These are phyloP conservation scores for Plasmodium inui DNA, from an alignment of 169 alveolate genomes.

Conservation along the genomic window DNA sequence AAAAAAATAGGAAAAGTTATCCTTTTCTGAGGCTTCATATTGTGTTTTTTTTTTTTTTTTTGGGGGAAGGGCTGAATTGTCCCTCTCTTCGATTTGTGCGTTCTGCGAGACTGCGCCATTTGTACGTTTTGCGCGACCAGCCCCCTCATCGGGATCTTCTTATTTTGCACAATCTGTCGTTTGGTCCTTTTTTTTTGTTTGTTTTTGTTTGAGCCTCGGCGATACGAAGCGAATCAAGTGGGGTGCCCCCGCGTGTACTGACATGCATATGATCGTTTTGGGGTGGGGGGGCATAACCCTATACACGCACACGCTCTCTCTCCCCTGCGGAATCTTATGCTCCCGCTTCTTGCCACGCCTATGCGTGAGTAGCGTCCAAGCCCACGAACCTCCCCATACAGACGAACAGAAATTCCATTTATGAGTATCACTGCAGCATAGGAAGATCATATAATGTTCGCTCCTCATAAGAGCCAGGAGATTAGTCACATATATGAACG, in stretches of 20 bases:
- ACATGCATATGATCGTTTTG: background rate
- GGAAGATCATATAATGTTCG: conserved; percentile 58
- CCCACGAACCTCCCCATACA: background rate
- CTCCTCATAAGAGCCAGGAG: conserved; percentile 82
- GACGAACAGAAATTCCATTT: background rate
- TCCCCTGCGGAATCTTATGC: background rate
- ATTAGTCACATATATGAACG: conserved; percentile 90
- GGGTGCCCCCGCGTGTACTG: background rate
- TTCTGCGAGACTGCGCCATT: background rate
- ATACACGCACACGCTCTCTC: background rate
- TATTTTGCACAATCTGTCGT: background rate
- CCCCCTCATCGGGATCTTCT: background rate
- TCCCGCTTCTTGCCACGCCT: background rate
- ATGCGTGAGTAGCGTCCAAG: background rate
- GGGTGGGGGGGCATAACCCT: background rate
- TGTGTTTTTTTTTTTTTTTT: background rate
- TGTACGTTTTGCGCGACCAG: background rate
- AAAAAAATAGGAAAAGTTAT: background rate
- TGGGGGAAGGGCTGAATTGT: background rate
- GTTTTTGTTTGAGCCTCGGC: background rate
- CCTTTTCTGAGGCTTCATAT: background rate
- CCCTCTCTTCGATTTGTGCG: background rate
- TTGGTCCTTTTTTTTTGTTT: background rate
- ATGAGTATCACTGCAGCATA: conserved; percentile 42
- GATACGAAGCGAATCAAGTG: background rate